Percentiles rank a stretch among this genome's conserved stretches.
phyloP scores from a whole-genome alignment of 1,284 basidiomycete species.

The Singerocomus inundabilis region DNA sequence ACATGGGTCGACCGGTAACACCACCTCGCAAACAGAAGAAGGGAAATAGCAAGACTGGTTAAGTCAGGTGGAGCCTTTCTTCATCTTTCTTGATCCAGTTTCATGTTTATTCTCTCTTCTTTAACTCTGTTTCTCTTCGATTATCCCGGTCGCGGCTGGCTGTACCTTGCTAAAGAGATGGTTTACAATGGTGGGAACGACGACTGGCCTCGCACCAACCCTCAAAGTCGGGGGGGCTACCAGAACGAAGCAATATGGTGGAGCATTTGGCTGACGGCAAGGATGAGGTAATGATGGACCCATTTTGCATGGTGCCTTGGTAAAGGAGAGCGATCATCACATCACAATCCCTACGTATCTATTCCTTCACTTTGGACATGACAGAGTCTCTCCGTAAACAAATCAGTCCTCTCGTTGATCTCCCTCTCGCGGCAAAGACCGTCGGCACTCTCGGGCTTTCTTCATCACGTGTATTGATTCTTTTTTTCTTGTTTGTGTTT shows the following conservation, averaged over 20 bases:
- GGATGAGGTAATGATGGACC: slow-evolving; percentile 21
- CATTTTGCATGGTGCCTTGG: slow-evolving; percentile 23
- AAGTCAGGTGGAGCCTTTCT: slow-evolving; percentile 31
- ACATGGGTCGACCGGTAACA: slow-evolving; percentile 75
- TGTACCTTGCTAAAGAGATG: slow-evolving; percentile 29
- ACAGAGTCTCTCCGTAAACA: slow-evolving; percentile 17
- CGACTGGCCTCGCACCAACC: slow-evolving; percentile 12
- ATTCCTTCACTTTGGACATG: slow-evolving; percentile 33
- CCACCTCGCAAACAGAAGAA: slow-evolving; percentile 86
- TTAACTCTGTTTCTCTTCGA: slow-evolving; percentile 27
- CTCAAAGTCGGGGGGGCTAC: slow-evolving; percentile 4
- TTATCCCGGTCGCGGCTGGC: slow-evolving; percentile 28
- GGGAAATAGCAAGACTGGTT: slow-evolving; percentile 68
- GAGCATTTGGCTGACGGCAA: slow-evolving; percentile 11
- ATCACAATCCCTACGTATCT: slow-evolving; percentile 34
- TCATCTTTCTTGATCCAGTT: slow-evolving; percentile 27
- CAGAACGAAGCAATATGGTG: slow-evolving; percentile 11
- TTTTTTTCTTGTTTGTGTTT: too few species aligned
- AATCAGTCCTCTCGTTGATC: slow-evolving; percentile 20
- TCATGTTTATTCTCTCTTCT: slow-evolving; percentile 30
- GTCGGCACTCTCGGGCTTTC: slow-evolving; percentile 2
- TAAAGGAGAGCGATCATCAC: slow-evolving; percentile 20
- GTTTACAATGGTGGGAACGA: slow-evolving; percentile 20
- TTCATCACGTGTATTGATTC: slow-evolving; percentile 3
- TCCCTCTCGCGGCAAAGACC: slow-evolving; percentile 6